Conservation (phyloP, 768 basidiomycete genomes). For the Termitomyces sp. region DNA sequence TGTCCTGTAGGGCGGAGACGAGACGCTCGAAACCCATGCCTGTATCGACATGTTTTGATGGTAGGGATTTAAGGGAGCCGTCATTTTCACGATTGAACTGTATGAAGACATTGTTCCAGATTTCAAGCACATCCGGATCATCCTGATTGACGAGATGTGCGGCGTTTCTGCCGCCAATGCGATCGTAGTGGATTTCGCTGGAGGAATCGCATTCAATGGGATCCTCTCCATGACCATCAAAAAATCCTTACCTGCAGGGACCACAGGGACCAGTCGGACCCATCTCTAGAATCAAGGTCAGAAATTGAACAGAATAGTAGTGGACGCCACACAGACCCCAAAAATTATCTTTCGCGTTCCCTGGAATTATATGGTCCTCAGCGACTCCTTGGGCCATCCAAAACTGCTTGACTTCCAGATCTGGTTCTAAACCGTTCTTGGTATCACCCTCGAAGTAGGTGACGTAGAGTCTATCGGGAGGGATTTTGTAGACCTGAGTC, state of each 20-base stretch:
- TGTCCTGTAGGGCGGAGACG: constrained; percentile 91
- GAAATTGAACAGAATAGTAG: background rate
- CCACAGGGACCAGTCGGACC: constrained; percentile 97
- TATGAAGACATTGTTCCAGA: constrained; percentile 99
- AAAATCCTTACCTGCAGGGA: constrained; percentile 71
- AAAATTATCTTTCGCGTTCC: constrained; percentile 97
- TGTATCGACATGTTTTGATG: constrained; percentile 95
- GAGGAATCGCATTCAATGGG: background rate
- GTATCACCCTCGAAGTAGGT: constrained; percentile 97
- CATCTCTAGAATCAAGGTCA: constrained; percentile 70
- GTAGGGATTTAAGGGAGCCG: constrained; percentile 74
- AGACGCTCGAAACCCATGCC: constrained; percentile 99
- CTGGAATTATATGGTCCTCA: constrained; percentile 89
- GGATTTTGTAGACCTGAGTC: constrained; percentile 84
- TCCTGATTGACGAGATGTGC: constrained; percentile 92
- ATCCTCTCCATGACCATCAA: background rate
- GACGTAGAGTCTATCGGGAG: constrained; percentile 90
- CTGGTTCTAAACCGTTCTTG: constrained; percentile 81
- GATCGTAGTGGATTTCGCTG: constrained; percentile 96
- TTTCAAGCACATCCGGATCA: constrained; percentile 95
- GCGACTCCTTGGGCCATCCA: constrained; percentile 90
- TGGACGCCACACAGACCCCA: constrained; percentile 68
- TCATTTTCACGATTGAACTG: constrained; percentile 96
- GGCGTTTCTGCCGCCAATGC: constrained; percentile 96
- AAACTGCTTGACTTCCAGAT: constrained; percentile 81